Percentiles rank a stretch among this genome's conserved stretches.
phyloP scores from a whole-genome alignment of 164 flowering plant species.

The Vitis rotundifolia region DNA sequence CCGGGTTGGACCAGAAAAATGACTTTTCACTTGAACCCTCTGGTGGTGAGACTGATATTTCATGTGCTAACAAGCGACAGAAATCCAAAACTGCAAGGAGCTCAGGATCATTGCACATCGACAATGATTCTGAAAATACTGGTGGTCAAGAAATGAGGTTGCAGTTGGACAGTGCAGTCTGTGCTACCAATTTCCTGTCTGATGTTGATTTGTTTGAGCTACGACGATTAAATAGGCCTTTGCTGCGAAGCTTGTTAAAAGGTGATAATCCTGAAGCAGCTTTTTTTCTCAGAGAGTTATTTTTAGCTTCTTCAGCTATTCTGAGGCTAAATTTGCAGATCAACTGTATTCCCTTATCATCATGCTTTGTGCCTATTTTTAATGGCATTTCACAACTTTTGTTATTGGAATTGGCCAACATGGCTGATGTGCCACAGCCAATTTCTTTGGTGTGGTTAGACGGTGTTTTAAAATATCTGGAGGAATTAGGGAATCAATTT shows the following conservation, averaged over 20 bases:
- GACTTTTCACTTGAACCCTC: slow-evolving; percentile 8
- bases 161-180: slow-evolving; percentile 13
- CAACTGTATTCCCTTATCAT: slow-evolving; percentile 17
- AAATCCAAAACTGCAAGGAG: slow-evolving; percentile 11
- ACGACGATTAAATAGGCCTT: slow-evolving; percentile 33
- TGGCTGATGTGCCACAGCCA: slow-evolving; percentile 37
- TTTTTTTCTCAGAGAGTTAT: slow-evolving; percentile 55
- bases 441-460: slow-evolving; percentile 69
- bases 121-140: slow-evolving; percentile 12
- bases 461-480: slow-evolving; percentile 73
- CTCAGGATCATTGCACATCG: slow-evolving; percentile 13
- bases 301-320: slow-evolving; percentile 66
- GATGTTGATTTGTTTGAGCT: slow-evolving; percentile 32
- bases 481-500: slow-evolving; percentile 69
- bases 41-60: slow-evolving; percentile 7
- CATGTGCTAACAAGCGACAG: slow-evolving; percentile 9
- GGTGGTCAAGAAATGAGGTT: slow-evolving; percentile 9
- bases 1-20: slow-evolving; percentile 9
- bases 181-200: slow-evolving; percentile 23
- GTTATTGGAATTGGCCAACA: slow-evolving; percentile 51
- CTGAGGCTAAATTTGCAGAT: slow-evolving; percentile 49
- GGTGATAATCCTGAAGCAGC: slow-evolving; percentile 65
- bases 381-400: slow-evolving; percentile 50
- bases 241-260: slow-evolving; percentile 50
- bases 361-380: slow-evolving; percentile 37